Base-by-base conservation (phyloP, 768 basidiomycete genomes). In the Suillus subluteus region DNA sequence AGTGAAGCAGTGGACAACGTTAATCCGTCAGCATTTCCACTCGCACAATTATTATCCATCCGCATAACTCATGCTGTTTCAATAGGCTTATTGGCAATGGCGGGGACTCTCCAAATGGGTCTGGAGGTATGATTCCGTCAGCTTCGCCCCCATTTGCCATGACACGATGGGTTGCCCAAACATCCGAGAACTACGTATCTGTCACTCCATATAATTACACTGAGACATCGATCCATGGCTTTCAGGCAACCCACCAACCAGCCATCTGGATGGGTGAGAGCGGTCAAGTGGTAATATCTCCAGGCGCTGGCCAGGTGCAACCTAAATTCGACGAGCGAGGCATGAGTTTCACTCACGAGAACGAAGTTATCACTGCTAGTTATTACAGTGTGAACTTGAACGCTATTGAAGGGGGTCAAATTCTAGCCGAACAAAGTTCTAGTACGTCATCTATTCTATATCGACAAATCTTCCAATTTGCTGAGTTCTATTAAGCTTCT, bases 191-290 rank as follows among this genome's bases (percentile, higher is more conserved):
- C 77, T 92, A 90, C 67, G 89, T 91, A 58, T 92, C 90, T 6
- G 82, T 87, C 12, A 87, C 87, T 2, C 89, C 91, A 5, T 91
- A 89, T 72, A 91, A 91, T 74, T 83, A 85, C 74, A 89, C 90
- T 0, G 84, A 83, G 66, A 78, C 75, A 0, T 72, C 71, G 15
- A 85, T 94, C 4, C 88, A 91, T 70, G 92, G 93, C 1, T 93
- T 94, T 71, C 86, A 90, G 58, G 92, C 86, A 6, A 94, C 92
- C 4, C 87, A 92, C 63, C 93, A 93, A 69, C 92, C 92, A 13
- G 93, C 93, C 0, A 94, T 95, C 44, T 94, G 92, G 92, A 94
- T 95, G 92, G 92, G 90, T 3, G 91, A 91, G 70, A 91, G 87
- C 68, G 91, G 85, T 0, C 85, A 86, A 58, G 84, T 88, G 3